Evolutionary conservation across 1,284 basidiomycete species (phyloP).

Genomic region (Leccinum subrobustum): DNA sequence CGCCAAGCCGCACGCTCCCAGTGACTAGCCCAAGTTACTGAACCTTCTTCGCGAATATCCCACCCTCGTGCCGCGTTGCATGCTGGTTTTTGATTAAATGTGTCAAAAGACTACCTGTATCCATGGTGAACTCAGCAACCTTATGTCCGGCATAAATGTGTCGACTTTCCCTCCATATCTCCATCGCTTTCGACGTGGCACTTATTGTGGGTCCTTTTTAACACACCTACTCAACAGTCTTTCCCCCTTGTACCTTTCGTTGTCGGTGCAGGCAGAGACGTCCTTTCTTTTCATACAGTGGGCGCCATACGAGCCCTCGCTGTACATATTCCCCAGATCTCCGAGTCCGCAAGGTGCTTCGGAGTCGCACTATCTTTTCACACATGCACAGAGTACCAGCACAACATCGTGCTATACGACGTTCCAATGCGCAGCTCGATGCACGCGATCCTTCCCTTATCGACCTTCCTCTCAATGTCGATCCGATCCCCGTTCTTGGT

Average conservation of each 20-base stretch:
- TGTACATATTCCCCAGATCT: neutral
- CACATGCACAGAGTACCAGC: conserved; percentile 14
- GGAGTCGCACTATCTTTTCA: conserved; percentile 6
- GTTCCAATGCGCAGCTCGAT: conserved; percentile 22
- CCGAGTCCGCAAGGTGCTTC: neutral
- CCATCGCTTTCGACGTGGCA: conserved; percentile 2
- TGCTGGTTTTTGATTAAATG: neutral
- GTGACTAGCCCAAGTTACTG: neutral
- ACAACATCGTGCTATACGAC: conserved; percentile 15
- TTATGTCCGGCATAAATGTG: conserved; percentile 11
- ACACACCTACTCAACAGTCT: neutral
- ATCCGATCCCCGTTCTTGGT: conserved; percentile 36
- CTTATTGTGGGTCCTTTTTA: conserved; percentile 1
- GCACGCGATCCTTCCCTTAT: conserved; percentile 42
- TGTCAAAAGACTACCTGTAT: conserved; percentile 13
- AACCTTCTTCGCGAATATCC: conserved; percentile 7
- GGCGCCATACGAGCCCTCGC: neutral
- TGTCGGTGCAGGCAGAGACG: conserved; percentile 8
- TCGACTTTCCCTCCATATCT: conserved; percentile 13
- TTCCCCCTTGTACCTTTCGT: neutral
- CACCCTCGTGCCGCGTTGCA: neutral
- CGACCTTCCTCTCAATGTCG: conserved; percentile 38
- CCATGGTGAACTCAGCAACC: conserved; percentile 22
- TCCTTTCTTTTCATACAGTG: conserved; percentile 23
- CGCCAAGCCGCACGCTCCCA: neutral